Evolutionary conservation across 257 asterid genomes (phyloP).

Genomic region (Ballota nigra): DNA sequence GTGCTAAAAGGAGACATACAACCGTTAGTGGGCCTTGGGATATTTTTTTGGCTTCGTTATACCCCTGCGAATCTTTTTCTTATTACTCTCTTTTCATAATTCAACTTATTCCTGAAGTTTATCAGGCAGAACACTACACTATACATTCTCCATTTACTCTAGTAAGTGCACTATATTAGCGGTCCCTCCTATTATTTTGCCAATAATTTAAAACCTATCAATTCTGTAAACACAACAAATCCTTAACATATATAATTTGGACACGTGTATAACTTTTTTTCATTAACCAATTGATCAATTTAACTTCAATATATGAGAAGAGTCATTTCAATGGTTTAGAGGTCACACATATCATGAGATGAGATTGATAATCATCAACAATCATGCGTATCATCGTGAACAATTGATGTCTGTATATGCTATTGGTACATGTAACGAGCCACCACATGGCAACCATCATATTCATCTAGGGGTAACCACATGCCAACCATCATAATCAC

Average conservation of each 20-base stretch:
- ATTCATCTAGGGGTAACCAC: background rate
- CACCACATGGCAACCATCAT: background rate
- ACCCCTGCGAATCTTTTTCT: background rate
- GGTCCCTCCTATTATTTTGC: background rate
- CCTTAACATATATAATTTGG: background rate
- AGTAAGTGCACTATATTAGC: background rate
- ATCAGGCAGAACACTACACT: background rate
- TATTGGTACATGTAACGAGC: background rate
- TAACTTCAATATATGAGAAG: background rate
- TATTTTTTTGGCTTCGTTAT: background rate
- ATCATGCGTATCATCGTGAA: background rate
- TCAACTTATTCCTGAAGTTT: background rate
- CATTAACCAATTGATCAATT: background rate
- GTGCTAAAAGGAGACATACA: background rate
- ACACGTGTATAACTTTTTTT: background rate
- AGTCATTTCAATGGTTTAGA: background rate
- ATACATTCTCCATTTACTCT: background rate
- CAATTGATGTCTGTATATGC: background rate
- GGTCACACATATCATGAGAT: background rate
- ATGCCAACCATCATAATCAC: background rate
- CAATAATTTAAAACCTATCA: background rate
- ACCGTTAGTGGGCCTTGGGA: background rate
- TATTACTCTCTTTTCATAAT: background rate
- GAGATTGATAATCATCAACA: conserved; percentile 1
- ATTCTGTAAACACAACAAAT: background rate